These are phyloP conservation scores for Dryadomyces quercus-mongolicae DNA, from an alignment of 2,329 filamentous ascomycete species.

Conservation along the genomic window DNA sequence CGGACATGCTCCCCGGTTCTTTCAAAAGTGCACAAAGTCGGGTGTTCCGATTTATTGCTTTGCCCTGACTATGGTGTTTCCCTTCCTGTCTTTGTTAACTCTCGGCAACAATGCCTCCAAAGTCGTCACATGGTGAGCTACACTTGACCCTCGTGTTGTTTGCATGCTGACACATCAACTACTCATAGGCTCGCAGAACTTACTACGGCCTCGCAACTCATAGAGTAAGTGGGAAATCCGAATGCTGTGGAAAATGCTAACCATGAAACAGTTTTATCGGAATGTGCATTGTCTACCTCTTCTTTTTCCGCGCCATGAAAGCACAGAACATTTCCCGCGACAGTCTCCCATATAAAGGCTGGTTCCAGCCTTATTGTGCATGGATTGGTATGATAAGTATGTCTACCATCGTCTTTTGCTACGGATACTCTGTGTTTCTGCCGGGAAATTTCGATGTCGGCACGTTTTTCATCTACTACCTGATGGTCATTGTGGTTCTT, in stretches of 20 bases:
- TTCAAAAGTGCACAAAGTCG: no score
- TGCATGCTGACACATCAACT: no score
- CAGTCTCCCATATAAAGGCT: slow-evolving; percentile 22
- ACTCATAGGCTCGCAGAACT: slow-evolving; percentile 21
- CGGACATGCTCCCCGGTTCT: no score
- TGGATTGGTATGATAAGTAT: slow-evolving; percentile 31
- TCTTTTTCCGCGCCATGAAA: slow-evolving; percentile 22
- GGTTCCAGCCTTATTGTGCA: slow-evolving; percentile 40
- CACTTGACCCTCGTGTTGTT: no score
- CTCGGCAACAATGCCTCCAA: slow-evolving; percentile 19
- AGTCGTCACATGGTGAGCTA: slow-evolving; percentile 22
- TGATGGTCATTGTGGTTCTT: slow-evolving; percentile 40
- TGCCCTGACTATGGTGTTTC: slow-evolving; percentile 19
- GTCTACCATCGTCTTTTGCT: slow-evolving; percentile 31
- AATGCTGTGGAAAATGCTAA: no score
- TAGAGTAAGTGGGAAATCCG: slow-evolving; percentile 21
- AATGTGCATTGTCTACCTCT: slow-evolving; percentile 24
- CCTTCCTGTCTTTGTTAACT: slow-evolving; percentile 26
- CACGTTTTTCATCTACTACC: slow-evolving; percentile 40
- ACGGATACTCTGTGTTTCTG: slow-evolving; percentile 40
- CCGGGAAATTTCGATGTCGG: slow-evolving; percentile 29
- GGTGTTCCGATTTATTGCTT: no score
- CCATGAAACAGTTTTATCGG: slow-evolving; percentile 14
- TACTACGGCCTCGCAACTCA: slow-evolving; percentile 26
- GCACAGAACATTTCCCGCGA: slow-evolving; percentile 21